Percentiles rank a stretch among this genome's conserved stretches.
These are phyloP conservation scores for Stemphylium beticola DNA, from an alignment of 2,329 filamentous ascomycete species.

Conservation along the genomic window DNA sequence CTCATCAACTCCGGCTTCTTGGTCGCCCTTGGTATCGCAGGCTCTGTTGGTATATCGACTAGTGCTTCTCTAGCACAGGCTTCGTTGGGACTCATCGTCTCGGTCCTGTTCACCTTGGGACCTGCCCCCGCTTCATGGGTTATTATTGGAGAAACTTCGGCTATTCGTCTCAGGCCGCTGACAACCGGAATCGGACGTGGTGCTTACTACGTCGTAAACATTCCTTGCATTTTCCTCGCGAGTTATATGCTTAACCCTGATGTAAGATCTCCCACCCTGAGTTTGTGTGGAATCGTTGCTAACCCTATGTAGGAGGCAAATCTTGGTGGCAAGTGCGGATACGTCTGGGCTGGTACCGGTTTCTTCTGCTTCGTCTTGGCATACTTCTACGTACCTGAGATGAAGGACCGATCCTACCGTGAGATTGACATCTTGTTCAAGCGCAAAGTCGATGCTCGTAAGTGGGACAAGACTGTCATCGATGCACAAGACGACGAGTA, in stretches of 20 bases:
- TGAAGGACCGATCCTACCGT: slow-evolving; percentile 57
- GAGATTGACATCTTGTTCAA: slow-evolving; percentile 59
- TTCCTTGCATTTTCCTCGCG: slow-evolving; percentile 69
- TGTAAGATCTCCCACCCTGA: slow-evolving; percentile 50
- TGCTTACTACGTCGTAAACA: slow-evolving; percentile 68
- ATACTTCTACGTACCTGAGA: slow-evolving; percentile 61
- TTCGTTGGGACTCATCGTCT: slow-evolving; percentile 68
- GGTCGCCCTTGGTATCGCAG: slow-evolving; percentile 65
- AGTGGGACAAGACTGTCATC: slow-evolving; percentile 63
- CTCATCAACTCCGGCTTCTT: slow-evolving; percentile 61
- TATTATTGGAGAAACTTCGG: slow-evolving; percentile 71
- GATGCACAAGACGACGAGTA: slow-evolving; percentile 69
- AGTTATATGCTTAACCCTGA: slow-evolving; percentile 66
- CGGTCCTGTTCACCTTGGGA: slow-evolving; percentile 67
- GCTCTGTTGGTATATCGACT: slow-evolving; percentile 53
- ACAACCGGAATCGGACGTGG: slow-evolving; percentile 70
- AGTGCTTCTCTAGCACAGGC: slow-evolving; percentile 63
- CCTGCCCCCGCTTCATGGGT: slow-evolving; percentile 70
- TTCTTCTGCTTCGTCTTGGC: slow-evolving; percentile 61
- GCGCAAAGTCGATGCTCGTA: slow-evolving; percentile 59
- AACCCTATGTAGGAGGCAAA: slow-evolving; percentile 65
- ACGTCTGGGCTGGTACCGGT: slow-evolving; percentile 53
- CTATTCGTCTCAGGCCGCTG: slow-evolving; percentile 68
- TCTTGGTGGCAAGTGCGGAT: slow-evolving; percentile 45
- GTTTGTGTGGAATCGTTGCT: slow-evolving; percentile 53